Conservation (phyloP, 2,329 filamentous ascomycete species). For the Penicillium decumbens region DNA sequence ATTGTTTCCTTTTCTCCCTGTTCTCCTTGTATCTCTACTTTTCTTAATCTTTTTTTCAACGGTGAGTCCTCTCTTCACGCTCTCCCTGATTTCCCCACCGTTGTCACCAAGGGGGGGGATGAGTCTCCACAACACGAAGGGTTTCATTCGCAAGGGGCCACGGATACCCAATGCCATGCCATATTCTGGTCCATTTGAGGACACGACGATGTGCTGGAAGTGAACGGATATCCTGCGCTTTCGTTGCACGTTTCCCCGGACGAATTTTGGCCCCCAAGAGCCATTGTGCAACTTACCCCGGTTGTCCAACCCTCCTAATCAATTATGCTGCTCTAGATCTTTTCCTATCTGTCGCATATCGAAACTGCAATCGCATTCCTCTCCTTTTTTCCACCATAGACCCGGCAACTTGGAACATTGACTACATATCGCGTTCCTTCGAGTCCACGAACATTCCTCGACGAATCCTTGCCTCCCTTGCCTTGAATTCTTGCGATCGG, state of each 20-base stretch:
- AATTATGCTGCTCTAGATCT: slow-evolving; percentile 13
- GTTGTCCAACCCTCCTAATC: slow-evolving; percentile 12
- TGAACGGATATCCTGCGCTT: slow-evolving; percentile 1
- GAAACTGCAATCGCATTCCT: slow-evolving; percentile 24
- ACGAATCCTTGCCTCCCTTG: slow-evolving; percentile 12
- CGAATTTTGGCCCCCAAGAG: slow-evolving; percentile 6
- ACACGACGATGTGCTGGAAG: background rate
- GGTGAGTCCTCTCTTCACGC: slow-evolving; percentile 12
- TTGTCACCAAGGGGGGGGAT: slow-evolving; percentile 26
- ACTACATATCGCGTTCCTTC: slow-evolving; percentile 29
- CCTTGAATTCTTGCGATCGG: slow-evolving; percentile 16
- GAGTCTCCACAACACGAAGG: slow-evolving; percentile 26
- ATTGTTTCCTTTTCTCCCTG: background rate
- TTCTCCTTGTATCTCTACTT: background rate
- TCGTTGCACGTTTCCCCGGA: slow-evolving; percentile 6
- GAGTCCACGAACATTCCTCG: slow-evolving; percentile 24
- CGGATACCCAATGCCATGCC: slow-evolving; percentile 14
- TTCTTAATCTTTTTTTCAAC: slow-evolving; percentile 5
- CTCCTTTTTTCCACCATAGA: slow-evolving; percentile 10
- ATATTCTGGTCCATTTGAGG: slow-evolving; percentile 9
- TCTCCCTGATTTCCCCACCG: slow-evolving; percentile 27
- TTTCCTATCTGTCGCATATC: slow-evolving; percentile 19
- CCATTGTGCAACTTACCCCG: background rate
- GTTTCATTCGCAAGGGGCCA: slow-evolving; percentile 23
- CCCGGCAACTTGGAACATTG: slow-evolving; percentile 8